Percentiles rank a stretch among this genome's conserved stretches.
These are phyloP conservation scores for Soucietia sequanensis DNA, from an alignment of 805 yeast genomes.

Conservation along the genomic window DNA sequence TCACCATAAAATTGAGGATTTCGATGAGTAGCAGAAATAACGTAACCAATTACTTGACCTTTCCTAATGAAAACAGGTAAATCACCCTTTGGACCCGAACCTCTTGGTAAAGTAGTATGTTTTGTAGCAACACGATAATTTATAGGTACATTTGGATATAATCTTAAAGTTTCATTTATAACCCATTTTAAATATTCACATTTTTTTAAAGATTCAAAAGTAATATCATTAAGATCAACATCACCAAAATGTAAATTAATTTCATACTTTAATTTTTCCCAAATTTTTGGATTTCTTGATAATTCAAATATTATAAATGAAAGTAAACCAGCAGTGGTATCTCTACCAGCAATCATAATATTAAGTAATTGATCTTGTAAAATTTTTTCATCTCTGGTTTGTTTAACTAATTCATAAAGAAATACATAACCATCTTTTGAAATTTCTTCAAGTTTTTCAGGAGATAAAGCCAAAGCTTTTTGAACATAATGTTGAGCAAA, in stretches of 20 bases:
- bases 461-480: conserved; percentile 25
- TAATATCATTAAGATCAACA: conserved; percentile 30
- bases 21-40: conserved; percentile 11
- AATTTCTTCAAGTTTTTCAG: conserved; percentile 24
- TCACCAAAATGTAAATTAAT: conserved; percentile 29
- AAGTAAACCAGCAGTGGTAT: conserved; percentile 41
- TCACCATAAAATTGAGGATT: conserved; percentile 35
- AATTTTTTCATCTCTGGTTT: conserved; percentile 33
- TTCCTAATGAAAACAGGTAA: conserved; percentile 10
- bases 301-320: conserved; percentile 35
- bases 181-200: conserved; percentile 39
- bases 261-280: conserved; percentile 29
- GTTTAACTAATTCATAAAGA: conserved; percentile 38
- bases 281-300: conserved; percentile 32
- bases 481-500: conserved; percentile 29
- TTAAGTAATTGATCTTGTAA: conserved; percentile 40
- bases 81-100: conserved; percentile 20
- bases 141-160: conserved; percentile 31
- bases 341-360: conserved; percentile 43
- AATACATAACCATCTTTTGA: conserved; percentile 30
- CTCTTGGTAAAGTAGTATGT: conserved; percentile 22
- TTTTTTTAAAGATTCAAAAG: conserved; percentile 38
- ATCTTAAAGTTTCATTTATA: conserved; percentile 34
- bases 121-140: conserved; percentile 20
- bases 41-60: conserved; percentile 11